These are phyloP conservation scores for Apiotrichum sp. DNA, from an alignment of 1,284 basidiomycete species.

Conservation along the genomic window DNA sequence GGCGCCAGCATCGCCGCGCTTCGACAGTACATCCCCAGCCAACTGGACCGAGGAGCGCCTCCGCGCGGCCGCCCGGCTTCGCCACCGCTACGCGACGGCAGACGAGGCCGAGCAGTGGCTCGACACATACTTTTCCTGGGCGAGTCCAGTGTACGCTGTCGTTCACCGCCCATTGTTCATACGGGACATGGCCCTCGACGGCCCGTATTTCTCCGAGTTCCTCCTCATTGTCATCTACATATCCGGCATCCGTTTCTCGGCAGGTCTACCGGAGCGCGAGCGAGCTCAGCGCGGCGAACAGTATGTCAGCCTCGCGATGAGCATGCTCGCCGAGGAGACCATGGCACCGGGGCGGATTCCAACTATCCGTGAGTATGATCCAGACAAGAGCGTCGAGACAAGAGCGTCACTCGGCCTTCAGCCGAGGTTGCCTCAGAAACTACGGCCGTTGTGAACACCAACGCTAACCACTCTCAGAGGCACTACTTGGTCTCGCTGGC, in stretches of 20 bases:
- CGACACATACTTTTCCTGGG: conserved; percentile 15
- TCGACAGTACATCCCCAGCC: neutral
- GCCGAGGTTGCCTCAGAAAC: no score
- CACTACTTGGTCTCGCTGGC: conserved; percentile 9
- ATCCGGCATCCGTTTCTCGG: conserved; percentile 12
- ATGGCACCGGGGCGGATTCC: conserved; percentile 5
- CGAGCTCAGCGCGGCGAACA: conserved; percentile 5
- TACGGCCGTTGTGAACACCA: neutral
- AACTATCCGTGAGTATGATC: conserved; percentile 7
- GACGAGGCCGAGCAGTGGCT: conserved; percentile 16
- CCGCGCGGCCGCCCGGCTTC: conserved; percentile 3
- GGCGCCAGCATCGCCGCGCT: neutral
- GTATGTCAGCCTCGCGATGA: conserved; percentile 12
- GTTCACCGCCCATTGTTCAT: conserved; percentile 13
- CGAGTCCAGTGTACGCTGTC: conserved; percentile 8
- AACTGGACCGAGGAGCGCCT: conserved; percentile 7
- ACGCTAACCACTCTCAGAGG: conserved; percentile 6
- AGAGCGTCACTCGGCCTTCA: no score
- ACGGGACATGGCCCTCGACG: conserved; percentile 15
- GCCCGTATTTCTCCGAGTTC: conserved; percentile 16
- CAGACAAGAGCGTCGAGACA: no score
- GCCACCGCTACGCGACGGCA: conserved; percentile 12
- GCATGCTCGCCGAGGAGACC: conserved; percentile 14
- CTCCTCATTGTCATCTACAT: conserved; percentile 14
- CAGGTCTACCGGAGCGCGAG: conserved; percentile 10